Evolutionary conservation across 2,329 filamentous ascomycete species (phyloP).

Genomic region (Leptographium galeiforme): DNA sequence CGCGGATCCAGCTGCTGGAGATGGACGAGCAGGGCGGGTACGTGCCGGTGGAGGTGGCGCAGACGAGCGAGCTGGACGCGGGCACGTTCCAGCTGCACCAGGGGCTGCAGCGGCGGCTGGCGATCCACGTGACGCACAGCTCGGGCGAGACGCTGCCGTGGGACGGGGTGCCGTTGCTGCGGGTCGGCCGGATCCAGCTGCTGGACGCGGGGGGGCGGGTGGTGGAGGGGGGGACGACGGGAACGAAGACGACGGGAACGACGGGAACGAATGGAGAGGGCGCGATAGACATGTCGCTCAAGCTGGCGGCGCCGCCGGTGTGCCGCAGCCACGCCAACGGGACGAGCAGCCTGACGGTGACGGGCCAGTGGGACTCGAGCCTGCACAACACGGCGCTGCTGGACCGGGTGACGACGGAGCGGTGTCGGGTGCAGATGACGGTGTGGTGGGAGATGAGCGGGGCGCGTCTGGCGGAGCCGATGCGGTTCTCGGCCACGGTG

Average conservation of each 20-base stretch:
- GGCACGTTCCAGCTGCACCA: conserved; percentile 93
- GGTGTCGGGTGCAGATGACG: conserved; percentile 79
- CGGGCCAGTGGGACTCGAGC: conserved; percentile 95
- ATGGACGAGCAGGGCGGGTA: conserved; percentile 86
- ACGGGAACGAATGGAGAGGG: conserved; percentile 13
- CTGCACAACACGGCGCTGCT: conserved; percentile 82
- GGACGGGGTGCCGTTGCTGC: conserved; percentile 66
- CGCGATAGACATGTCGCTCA: conserved; percentile 68
- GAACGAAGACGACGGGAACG: background rate
- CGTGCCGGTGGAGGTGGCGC: conserved; percentile 80
- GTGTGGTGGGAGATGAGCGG: conserved; percentile 72
- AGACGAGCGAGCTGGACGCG: conserved; percentile 68
- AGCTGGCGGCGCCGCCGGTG: conserved; percentile 62
- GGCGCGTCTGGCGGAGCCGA: conserved; percentile 70
- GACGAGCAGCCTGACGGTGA: conserved; percentile 70
- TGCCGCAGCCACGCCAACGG: conserved; percentile 82
- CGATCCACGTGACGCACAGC: conserved; percentile 80
- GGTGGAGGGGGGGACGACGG: background rate
- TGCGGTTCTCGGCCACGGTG: conserved; percentile 72
- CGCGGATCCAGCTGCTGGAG: conserved; percentile 77
- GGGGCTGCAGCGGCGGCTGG: conserved; percentile 77
- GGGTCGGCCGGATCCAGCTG: conserved; percentile 69
- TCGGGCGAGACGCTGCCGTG: conserved; percentile 80
- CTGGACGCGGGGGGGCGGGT: conserved; percentile 69
- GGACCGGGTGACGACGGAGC: conserved; percentile 87